Base-by-base conservation (phyloP, 2,329 filamentous ascomycete genomes). In the Truncatella angustata region DNA sequence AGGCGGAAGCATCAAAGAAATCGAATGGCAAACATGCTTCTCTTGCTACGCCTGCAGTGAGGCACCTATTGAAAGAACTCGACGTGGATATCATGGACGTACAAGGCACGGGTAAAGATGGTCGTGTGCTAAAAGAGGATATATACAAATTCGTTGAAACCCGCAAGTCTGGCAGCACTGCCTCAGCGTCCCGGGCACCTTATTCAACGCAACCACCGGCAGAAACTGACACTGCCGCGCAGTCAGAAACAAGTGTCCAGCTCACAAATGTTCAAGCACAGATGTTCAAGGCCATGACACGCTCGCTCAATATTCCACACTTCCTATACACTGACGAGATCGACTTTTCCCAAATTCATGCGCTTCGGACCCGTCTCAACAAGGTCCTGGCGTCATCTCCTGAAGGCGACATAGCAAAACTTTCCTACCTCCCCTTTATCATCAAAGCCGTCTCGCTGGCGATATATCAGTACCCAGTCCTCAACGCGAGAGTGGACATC, bases 211-310 rank as follows among this genome's bases (percentile, higher is more conserved):
- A 68, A 20, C 61, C 71, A 7, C 57, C 67, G 43, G 50, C 59
- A 11, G 55, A n/a, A n/a, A n/a, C 63, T 40, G 64, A 71, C 30
- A 60, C 69, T 12, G 73, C 77, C 2, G 72, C 74, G 42, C 87
- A 89, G 68, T 74, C 74, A 50, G 94, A 97, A 70, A 88, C 85
- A 7, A 71, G 77, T 2, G 78, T 87, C 28, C 75, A 82, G 52
- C 76, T 99, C 55, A 90, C 90, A 11, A 86, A 86, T 34, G 88
- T 90, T 12, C 93, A 97, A 73, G 79, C 82, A 34, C 88, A 91
- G 66, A 99, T 99, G 94, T 97, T 96, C 84, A 97, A 95, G 75
- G 82, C 86, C 54, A 99, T 99, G 94, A 97, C 93, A 12, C 85
- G 85, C 53, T 97, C 93, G 2, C 80, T 99, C 57, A 83, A 73